Conservation (phyloP, 2,329 filamentous ascomycete species). For the Thermoascus crustaceus region DNA sequence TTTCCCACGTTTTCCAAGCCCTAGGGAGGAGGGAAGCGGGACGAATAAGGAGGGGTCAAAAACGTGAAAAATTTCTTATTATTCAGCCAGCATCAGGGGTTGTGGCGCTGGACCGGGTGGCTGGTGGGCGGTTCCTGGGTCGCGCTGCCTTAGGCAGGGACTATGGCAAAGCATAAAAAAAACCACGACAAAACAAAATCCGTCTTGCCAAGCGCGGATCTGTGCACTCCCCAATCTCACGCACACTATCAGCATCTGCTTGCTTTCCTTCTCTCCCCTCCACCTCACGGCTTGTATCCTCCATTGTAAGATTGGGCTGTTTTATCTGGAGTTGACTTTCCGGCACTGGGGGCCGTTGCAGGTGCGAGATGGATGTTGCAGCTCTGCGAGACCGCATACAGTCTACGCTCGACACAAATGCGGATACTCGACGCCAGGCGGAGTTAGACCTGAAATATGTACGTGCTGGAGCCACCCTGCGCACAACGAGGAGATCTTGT, state of each 20-base stretch:
- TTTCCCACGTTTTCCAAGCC: too few relatives aligned
- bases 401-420: constrained; percentile 56
- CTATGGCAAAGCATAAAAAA: constrained; percentile 1
- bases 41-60: too few relatives aligned
- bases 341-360: constrained; percentile 25
- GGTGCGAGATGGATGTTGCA: constrained; percentile 50
- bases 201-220: too few relatives aligned
- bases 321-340: constrained; percentile 19
- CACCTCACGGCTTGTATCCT: constrained; percentile 14
- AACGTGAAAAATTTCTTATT: too few relatives aligned
- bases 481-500: constrained; percentile 10
- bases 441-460: constrained; percentile 59
- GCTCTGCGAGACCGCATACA: constrained; percentile 56
- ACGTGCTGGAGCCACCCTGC: constrained; percentile 23
- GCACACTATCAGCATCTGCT: constrained; percentile 4
- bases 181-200: constrained; percentile 3
- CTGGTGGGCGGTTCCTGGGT: too few relatives aligned
- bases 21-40: too few relatives aligned
- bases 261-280: constrained; percentile 9
- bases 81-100: too few relatives aligned
- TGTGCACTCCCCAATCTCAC: constrained; percentile 13
- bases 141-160: not conserved
- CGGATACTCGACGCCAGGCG: constrained; percentile 53
- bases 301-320: constrained; percentile 6
- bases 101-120: too few relatives aligned